These are phyloP conservation scores for Zymoseptoria brevis DNA, from an alignment of 2,329 filamentous ascomycete genomes.

Conservation along the genomic window DNA sequence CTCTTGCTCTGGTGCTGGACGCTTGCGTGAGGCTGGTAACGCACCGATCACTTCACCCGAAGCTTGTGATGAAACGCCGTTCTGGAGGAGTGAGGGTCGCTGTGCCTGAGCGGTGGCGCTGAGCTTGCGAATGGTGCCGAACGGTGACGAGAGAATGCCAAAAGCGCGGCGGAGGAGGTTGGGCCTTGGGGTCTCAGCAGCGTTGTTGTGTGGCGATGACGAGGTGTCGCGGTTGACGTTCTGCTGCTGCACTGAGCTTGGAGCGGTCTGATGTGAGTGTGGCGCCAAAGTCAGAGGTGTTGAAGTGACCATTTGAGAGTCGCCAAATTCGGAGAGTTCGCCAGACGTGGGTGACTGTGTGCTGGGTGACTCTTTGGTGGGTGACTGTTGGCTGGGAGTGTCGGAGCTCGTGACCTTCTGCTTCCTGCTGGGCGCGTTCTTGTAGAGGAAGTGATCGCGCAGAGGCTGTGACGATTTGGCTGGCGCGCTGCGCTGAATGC, in stretches of 20 bases:
- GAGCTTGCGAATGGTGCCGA: neutral
- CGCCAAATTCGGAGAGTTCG: slow-evolving; percentile 1
- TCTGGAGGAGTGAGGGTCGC: slow-evolving; percentile 5
- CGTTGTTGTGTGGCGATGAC: neutral
- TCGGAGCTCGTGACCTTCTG: neutral
- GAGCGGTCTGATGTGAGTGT: slow-evolving; percentile 7
- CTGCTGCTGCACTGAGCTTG: neutral
- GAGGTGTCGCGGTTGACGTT: neutral
- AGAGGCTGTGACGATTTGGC: neutral
- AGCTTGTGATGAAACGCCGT: neutral
- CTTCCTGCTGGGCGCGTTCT: slow-evolving; percentile 1
- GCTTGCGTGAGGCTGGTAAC: slow-evolving; percentile 19
- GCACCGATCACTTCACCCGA: slow-evolving; percentile 1
- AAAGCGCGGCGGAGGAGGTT: slow-evolving; percentile 1
- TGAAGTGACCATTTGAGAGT: neutral
- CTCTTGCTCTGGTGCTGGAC: slow-evolving; percentile 15
- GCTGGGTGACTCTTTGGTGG: neutral
- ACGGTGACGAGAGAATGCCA: slow-evolving; percentile 1
- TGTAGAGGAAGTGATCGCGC: neutral
- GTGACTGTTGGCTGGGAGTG: neutral
- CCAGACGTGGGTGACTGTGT: neutral
- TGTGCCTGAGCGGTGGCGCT: neutral
- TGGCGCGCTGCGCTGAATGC: neutral
- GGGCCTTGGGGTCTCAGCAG: neutral
- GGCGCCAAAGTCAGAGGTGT: slow-evolving; percentile 4